These are phyloP conservation scores for Carex cristatella DNA, from an alignment of 176 grass and related monocot species.

Conservation along the genomic window DNA sequence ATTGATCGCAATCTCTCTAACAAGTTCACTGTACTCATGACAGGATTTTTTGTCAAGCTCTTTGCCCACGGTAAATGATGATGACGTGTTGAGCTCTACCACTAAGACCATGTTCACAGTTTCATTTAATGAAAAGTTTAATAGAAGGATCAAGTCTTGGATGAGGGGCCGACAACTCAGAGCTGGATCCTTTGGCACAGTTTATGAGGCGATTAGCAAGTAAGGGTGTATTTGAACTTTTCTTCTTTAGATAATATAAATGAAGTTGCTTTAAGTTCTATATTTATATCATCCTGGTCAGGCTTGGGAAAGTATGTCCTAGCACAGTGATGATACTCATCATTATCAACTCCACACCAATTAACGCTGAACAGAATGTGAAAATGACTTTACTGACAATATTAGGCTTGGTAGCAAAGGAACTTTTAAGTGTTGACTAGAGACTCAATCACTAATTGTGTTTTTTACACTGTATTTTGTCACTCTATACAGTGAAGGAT, in stretches of 20 bases:
- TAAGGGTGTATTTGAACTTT: constrained; percentile 42
- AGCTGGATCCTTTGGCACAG: constrained; percentile 68
- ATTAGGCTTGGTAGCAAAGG: neutral
- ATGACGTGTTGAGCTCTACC: no score
- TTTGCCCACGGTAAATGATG: constrained; percentile 24
- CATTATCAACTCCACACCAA: neutral
- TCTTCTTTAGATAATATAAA: neutral
- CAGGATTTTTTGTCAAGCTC: no score
- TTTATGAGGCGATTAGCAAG: constrained; percentile 93
- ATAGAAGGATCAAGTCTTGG: constrained; percentile 28
- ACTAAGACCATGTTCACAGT: no score
- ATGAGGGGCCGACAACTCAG: constrained; percentile 58
- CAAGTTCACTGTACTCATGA: no score
- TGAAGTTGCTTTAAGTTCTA: no score
- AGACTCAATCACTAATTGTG: neutral
- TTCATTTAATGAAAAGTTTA: no score
- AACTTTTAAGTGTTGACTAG: neutral
- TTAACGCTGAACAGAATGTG: neutral
- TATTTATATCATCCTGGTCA: no score
- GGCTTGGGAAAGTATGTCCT: no score
- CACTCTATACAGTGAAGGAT: constrained; percentile 61
- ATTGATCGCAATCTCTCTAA: no score
- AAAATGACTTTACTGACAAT: neutral
- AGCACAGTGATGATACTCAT: neutral
- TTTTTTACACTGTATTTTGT: constrained; percentile 22